Conservation (phyloP, 164 flowering plant genomes). For the Kingdonia uniflora region DNA sequence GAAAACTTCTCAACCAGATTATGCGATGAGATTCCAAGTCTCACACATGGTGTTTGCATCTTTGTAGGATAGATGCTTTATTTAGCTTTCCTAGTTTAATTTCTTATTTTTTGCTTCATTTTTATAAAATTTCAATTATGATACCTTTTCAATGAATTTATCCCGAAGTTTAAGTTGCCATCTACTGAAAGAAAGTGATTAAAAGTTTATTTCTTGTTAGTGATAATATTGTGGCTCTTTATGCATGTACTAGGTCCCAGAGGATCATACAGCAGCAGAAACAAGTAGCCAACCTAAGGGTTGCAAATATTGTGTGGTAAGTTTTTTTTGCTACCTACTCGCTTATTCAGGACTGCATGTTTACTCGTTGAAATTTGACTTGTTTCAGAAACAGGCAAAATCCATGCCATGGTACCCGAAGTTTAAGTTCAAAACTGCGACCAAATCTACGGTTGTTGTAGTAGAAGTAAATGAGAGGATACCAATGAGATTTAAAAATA, state of each 20-base stretch:
- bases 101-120: background rate
- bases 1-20: too few species aligned
- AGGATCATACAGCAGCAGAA: constrained; percentile 6
- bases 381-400: constrained; percentile 25
- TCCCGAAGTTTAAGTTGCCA: background rate
- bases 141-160: too few species aligned
- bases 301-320: constrained; percentile 80
- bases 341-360: background rate
- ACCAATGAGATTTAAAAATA: constrained; percentile 22
- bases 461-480: constrained; percentile 40
- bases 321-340: constrained; percentile 15
- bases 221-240: constrained; percentile 15
- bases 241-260: constrained; percentile 29
- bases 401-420: constrained; percentile 45
- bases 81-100: background rate
- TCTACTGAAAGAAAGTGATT: background rate
- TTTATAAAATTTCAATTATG: background rate
- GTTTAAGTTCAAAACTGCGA: constrained; percentile 53
- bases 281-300: constrained; percentile 10
- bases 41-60: too few species aligned
- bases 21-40: too few species aligned
- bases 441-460: constrained; percentile 35
- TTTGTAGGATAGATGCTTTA: too few species aligned
- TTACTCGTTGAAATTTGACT: constrained; percentile 9
- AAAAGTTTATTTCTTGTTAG: constrained; percentile 1